Conservation (phyloP, 225 moss, liverwort and hornwort genomes). For the Pleurozium schreberi region DNA sequence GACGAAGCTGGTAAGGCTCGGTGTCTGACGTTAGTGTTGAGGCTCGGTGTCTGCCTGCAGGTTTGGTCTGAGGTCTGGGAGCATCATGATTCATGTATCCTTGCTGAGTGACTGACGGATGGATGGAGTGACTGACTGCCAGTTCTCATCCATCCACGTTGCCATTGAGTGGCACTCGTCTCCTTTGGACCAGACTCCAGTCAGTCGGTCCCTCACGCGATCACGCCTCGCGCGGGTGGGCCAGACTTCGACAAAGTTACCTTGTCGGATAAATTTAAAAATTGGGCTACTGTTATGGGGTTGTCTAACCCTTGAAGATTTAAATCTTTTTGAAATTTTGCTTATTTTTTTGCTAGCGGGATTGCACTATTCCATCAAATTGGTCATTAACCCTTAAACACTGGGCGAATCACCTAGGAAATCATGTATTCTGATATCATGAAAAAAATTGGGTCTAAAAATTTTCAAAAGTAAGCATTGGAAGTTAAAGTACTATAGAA, state of each 20-base stretch:
- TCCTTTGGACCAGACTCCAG: no score
- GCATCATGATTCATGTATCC: background rate
- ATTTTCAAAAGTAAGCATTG: no score
- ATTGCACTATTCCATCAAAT: no score
- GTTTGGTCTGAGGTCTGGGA: background rate
- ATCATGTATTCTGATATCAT: no score
- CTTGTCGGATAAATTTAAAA: background rate
- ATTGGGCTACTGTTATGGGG: no score
- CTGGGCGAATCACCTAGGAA: no score
- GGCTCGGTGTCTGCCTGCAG: background rate
- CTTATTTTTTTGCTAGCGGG: background rate
- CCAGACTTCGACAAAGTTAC: background rate
- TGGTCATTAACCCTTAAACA: fast-evolving
- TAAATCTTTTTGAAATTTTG: background rate
- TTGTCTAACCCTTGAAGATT: background rate
- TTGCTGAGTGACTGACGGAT: no score
- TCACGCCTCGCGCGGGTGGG: background rate
- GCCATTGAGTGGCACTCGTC: background rate
- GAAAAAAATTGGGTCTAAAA: no score
- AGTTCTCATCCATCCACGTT: background rate
- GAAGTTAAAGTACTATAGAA: no score
- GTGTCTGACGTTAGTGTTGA: no score
- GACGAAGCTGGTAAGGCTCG: background rate
- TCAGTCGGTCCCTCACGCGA: no score
- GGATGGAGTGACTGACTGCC: background rate